Conservation (phyloP, 495 filamentous ascomycete genomes). For the Mytilinidion resinicola region DNA sequence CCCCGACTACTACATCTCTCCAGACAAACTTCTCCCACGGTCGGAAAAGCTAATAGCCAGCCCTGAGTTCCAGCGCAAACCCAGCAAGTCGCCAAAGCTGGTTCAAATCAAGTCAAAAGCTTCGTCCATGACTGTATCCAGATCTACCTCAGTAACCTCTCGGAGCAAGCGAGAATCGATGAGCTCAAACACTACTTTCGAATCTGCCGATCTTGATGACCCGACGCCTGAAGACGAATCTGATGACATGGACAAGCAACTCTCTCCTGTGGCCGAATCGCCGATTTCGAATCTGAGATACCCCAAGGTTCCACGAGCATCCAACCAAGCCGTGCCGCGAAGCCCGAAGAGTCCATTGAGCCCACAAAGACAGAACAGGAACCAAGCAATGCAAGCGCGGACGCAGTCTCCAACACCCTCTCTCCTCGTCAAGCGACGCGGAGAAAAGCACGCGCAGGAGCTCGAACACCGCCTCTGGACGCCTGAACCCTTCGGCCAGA, state of each 20-base stretch:
- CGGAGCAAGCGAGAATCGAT: slow-evolving; percentile 19
- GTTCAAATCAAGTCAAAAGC: slow-evolving; percentile 9
- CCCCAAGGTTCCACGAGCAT: slow-evolving; percentile 37
- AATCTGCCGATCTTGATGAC: slow-evolving; percentile 32
- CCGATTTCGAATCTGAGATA: slow-evolving; percentile 37
- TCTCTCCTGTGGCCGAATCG: slow-evolving; percentile 35
- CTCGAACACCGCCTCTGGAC: slow-evolving; percentile 27
- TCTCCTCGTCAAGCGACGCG: slow-evolving; percentile 30
- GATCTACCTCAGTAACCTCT: slow-evolving; percentile 12
- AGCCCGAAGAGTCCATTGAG: slow-evolving; percentile 24
- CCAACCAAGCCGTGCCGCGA: slow-evolving; percentile 35
- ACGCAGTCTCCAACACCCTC: slow-evolving; percentile 10
- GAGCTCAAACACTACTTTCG: slow-evolving; percentile 37
- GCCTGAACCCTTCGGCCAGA: slow-evolving; percentile 15
- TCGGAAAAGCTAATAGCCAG: not conserved
- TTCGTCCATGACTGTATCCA: slow-evolving; percentile 12
- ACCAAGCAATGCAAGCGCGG: slow-evolving; percentile 1
- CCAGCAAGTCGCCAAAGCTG: slow-evolving; percentile 12
- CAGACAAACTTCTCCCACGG: slow-evolving; percentile 1
- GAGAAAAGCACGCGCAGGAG: slow-evolving; percentile 22
- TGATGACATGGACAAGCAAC: slow-evolving; percentile 32
- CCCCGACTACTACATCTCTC: slow-evolving; percentile 26
- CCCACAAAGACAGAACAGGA: not conserved
- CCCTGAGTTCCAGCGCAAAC: not conserved
- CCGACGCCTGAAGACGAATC: slow-evolving; percentile 32